Percentiles rank a stretch among this genome's conserved stretches.
phyloP scores from a whole-genome alignment of 805 yeast species.

The Sungouiozyma ichnusensis region DNA sequence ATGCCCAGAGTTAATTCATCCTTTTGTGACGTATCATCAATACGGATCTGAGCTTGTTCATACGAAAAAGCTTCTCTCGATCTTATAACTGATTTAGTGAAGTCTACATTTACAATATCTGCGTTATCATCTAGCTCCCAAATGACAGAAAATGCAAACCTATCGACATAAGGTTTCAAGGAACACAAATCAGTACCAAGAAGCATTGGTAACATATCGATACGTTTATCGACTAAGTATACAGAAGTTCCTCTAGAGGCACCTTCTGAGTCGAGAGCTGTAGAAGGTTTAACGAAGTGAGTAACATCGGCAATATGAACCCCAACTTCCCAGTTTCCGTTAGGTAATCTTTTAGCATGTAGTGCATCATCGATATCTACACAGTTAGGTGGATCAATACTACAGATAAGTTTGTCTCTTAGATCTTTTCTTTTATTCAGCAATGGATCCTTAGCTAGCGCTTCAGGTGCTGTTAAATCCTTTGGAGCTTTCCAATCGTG shows the following conservation, averaged over 20 bases:
- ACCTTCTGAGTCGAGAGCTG: conserved; percentile 90
- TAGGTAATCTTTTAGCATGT: conserved; percentile 74
- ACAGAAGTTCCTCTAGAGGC: conserved; percentile 97
- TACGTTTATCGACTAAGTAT: conserved; percentile 92
- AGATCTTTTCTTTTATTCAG: conserved; percentile 63
- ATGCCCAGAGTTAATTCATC: conserved; percentile 87
- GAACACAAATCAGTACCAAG: conserved; percentile 95
- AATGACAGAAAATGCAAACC: conserved; percentile 88
- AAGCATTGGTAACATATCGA: conserved; percentile 94
- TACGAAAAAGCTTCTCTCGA: conserved; percentile 93
- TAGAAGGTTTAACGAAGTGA: conserved; percentile 87
- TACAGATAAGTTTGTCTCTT: conserved; percentile 81
- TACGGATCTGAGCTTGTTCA: conserved; percentile 83
- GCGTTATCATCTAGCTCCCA: conserved; percentile 93
- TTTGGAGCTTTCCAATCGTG: conserved; percentile 87
- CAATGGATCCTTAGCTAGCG: conserved; percentile 36
- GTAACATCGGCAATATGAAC: conserved; percentile 99
- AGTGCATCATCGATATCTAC: conserved; percentile 98
- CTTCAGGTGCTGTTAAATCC: conserved; percentile 43
- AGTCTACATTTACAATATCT: conserved; percentile 66
- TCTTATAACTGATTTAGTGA: conserved; percentile 76
- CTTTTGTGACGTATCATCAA: conserved; percentile 63
- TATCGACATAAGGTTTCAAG: conserved; percentile 84
- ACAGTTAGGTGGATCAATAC: conserved; percentile 96
- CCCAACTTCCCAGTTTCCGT: conserved; percentile 95